Conservation (phyloP, 176 grass and related monocot genomes). For the Microstegium vimineum region DNA sequence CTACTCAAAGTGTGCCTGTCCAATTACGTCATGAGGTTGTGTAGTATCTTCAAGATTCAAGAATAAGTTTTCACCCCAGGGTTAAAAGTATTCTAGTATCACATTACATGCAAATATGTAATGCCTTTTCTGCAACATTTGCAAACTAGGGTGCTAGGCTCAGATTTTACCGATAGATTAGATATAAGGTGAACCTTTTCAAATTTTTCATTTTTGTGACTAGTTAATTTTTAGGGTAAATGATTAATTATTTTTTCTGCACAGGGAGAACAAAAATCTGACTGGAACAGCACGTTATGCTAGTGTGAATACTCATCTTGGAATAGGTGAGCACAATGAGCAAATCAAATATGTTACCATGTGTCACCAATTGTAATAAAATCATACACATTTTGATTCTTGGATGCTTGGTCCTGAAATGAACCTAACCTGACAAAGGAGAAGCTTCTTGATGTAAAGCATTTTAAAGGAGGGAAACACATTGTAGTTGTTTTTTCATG, state of each 20-base stretch:
- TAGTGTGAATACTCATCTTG: conserved; percentile 98
- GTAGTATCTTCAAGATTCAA: not conserved
- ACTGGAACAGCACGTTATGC: conserved; percentile 94
- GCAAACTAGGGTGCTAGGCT: not conserved
- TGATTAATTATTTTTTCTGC: not conserved
- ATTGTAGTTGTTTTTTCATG: conserved; percentile 8
- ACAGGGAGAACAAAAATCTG: conserved; percentile 92
- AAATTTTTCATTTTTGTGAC: not conserved
- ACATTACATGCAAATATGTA: conserved; percentile 3
- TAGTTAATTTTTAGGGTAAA: not conserved
- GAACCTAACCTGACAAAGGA: not conserved
- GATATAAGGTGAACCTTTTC: not conserved
- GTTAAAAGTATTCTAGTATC: not conserved
- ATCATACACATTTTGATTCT: not conserved
- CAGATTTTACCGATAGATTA: not conserved
- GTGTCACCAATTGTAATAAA: not conserved
- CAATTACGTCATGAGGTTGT: not conserved
- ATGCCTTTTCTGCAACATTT: not conserved
- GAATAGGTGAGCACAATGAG: conserved; percentile 67
- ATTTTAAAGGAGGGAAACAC: not conserved
- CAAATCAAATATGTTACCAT: not conserved
- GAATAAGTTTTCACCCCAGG: not conserved
- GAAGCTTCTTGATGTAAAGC: not conserved
- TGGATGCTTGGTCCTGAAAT: conserved; percentile 5
- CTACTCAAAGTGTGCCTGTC: not conserved